Percentiles rank a stretch among this genome's conserved stretches.
Conservation (phyloP, 2,329 filamentous ascomycete genomes). For the Dissoconium aciculare region DNA sequence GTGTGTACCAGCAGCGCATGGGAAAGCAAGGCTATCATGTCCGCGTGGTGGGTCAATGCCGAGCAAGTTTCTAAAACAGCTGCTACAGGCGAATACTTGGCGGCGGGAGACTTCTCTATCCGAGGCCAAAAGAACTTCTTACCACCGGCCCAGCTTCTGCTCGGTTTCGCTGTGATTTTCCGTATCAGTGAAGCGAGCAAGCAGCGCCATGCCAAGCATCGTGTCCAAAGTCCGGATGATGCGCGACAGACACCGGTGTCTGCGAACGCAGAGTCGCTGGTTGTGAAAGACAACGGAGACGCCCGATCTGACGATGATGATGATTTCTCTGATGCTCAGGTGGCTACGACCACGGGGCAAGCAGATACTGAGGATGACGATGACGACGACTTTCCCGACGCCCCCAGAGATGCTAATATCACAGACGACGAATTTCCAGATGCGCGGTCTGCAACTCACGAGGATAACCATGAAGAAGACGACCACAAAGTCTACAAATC, state of each 20-base stretch:
- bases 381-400: constrained; percentile 29
- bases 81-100: constrained; percentile 63
- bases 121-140: constrained; percentile 81
- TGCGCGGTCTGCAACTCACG: constrained; percentile 11
- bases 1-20: constrained; percentile 81
- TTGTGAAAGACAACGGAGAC: constrained; percentile 11
- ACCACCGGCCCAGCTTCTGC: constrained; percentile 69
- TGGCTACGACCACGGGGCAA: constrained; percentile 10
- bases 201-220: constrained; percentile 61
- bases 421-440: constrained; percentile 16
- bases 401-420: constrained; percentile 7
- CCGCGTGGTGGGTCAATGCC: constrained; percentile 86
- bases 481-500: constrained; percentile 13
- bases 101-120: constrained; percentile 63
- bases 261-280: constrained; percentile 18
- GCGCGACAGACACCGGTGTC: constrained; percentile 21
- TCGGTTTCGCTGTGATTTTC: constrained; percentile 81
- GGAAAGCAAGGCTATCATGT: constrained; percentile 93
- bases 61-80: constrained; percentile 83
- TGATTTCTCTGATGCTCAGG: constrained; percentile 13
- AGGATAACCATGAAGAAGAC: constrained; percentile 18
- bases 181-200: constrained; percentile 80
- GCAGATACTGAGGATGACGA: constrained; percentile 14
- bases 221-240: constrained; percentile 32
- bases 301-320: constrained; percentile 30